Percentiles rank a stretch among this genome's conserved stretches.
phyloP scores from a whole-genome alignment of 345 rosid species.

The Ricinus communis region DNA sequence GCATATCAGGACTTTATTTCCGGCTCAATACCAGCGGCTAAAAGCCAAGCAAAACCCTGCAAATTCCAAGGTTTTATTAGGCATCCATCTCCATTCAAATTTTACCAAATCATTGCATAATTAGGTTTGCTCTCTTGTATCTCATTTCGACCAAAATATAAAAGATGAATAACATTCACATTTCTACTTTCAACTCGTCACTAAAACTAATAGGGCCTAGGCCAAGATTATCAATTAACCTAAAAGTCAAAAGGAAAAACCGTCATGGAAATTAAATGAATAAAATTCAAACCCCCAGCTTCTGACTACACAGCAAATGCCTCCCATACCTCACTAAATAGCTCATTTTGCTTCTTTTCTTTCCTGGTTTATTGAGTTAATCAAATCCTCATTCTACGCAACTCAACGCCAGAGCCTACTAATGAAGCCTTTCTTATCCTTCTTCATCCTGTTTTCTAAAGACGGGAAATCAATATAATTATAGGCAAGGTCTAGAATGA shows the following conservation, averaged over 20 bases:
- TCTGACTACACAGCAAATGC: conserved; percentile 7
- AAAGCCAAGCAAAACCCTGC: too few species aligned
- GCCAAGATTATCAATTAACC: not conserved
- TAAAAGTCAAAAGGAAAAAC: conserved; percentile 12
- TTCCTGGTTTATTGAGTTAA: not conserved
- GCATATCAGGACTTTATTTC: too few species aligned
- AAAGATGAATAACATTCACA: not conserved
- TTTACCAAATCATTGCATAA: not conserved
- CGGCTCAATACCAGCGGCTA: too few species aligned
- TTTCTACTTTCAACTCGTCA: not conserved
- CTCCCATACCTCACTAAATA: not conserved
- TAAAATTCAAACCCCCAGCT: not conserved
- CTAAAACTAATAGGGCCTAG: not conserved
- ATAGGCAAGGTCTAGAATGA: conserved; percentile 83
- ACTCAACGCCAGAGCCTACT: conserved; percentile 72
- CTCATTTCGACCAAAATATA: not conserved
- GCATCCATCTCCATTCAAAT: not conserved
- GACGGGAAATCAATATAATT: conserved; percentile 69
- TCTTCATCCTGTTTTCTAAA: conserved; percentile 85
- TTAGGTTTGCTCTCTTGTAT: not conserved
- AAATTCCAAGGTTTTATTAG: not conserved
- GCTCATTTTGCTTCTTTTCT: too few species aligned
- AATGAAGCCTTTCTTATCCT: conserved; percentile 62
- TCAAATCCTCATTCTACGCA: not conserved
- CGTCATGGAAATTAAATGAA: not conserved